A percentile compares a stretch with the other conserved stretches of the same genome.
Evolutionary conservation across 352 stramenopile species (phyloP).

Genomic region (Globisporangium splendens): DNA sequence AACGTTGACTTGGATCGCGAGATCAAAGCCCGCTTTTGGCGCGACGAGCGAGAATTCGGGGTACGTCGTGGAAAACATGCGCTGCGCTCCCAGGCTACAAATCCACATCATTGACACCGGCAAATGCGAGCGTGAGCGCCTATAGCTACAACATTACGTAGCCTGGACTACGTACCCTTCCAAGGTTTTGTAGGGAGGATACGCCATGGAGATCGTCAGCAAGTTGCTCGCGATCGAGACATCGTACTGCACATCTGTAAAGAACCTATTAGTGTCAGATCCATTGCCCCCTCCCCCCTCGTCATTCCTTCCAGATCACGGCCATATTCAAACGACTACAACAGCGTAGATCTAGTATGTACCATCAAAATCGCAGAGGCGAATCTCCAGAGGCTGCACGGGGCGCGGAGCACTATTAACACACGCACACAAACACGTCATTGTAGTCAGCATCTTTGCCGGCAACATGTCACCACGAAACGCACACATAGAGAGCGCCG

Average conservation of each 20-base stretch:
- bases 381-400: constrained; percentile 72
- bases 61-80: constrained; percentile 75
- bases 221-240: constrained; percentile 67
- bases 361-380: constrained; percentile 85
- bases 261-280: not conserved
- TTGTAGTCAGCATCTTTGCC: not conserved
- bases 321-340: not conserved
- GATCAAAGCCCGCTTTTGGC: constrained; percentile 74
- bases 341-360: not conserved
- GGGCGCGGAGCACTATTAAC: constrained; percentile 59
- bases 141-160: not conserved
- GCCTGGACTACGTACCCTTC: constrained; percentile 33
- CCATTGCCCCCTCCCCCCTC: not conserved
- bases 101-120: not conserved
- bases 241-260: constrained; percentile 80
- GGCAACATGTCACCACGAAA: too few species aligned
- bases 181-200: constrained; percentile 70
- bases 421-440: not conserved
- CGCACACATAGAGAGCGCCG: too few species aligned
- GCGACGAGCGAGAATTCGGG: constrained; percentile 65
- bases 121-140: constrained; percentile 10
- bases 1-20: constrained; percentile 75
- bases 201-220: constrained; percentile 73
- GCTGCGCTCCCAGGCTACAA: constrained; percentile 51
- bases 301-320: too few species aligned